phyloP scores from a whole-genome alignment of 2,329 filamentous ascomycete genomes.

The Microdochium nivale region DNA sequence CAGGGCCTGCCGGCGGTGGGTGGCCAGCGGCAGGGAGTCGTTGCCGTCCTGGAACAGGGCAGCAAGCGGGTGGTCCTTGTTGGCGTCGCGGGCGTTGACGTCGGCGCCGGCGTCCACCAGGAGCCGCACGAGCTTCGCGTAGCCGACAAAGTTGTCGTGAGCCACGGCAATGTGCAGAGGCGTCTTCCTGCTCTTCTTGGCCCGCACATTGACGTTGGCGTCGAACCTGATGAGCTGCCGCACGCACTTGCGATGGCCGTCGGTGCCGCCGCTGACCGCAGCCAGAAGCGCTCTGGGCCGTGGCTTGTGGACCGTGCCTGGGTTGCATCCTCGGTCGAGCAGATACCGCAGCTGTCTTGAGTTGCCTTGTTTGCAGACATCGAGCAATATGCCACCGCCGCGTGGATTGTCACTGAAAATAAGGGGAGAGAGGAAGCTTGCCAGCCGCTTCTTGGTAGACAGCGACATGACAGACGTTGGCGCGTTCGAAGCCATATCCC shows the following conservation, averaged over 20 bases:
- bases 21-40: constrained; percentile 1
- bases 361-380: neutral
- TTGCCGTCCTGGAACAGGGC: constrained; percentile 3
- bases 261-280: constrained; percentile 5
- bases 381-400: constrained; percentile 1
- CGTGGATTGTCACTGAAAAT: neutral
- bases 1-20: constrained; percentile 3
- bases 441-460: constrained; percentile 1
- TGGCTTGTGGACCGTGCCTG: neutral
- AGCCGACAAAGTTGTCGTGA: constrained; percentile 6
- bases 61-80: constrained; percentile 3
- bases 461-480: constrained; percentile 7
- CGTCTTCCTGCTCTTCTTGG: constrained; percentile 6
- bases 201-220: constrained; percentile 3
- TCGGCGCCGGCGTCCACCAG: constrained; percentile 3
- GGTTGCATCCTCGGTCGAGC: constrained; percentile 3
- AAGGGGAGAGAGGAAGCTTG: constrained; percentile 1
- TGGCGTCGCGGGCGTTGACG: constrained; percentile 2
- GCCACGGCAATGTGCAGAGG: constrained; percentile 7
- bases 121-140: constrained; percentile 9
- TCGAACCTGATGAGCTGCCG: constrained; percentile 6
- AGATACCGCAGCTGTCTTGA: constrained; percentile 2
- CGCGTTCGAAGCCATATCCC: constrained; percentile 7
- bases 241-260: constrained; percentile 8
- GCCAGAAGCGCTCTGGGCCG: constrained; percentile 1